phyloP scores from a whole-genome alignment of 495 filamentous ascomycete species.

The Penicillium flavigenum region DNA sequence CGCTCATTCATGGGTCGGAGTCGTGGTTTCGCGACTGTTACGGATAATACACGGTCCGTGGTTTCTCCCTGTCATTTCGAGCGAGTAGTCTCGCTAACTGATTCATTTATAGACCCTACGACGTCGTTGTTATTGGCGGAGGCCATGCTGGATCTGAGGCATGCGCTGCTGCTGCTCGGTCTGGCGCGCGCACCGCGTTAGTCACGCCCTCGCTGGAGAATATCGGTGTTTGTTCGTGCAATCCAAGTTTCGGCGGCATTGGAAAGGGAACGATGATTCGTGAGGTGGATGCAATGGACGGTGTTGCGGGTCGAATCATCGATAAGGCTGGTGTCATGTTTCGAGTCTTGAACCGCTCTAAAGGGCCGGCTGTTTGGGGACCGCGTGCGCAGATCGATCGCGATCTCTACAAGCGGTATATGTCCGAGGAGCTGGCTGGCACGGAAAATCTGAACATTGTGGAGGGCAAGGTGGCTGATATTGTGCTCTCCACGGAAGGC shows the following conservation, averaged over 20 bases:
- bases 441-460: slow-evolving; percentile 78
- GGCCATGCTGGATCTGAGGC: slow-evolving; percentile 96
- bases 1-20: slow-evolving; percentile 22
- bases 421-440: slow-evolving; percentile 78
- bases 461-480: slow-evolving; percentile 88
- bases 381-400: slow-evolving; percentile 96
- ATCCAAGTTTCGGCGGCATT: slow-evolving; percentile 95
- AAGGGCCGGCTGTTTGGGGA: slow-evolving; percentile 96
- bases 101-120: slow-evolving; percentile 60
- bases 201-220: slow-evolving; percentile 85
- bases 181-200: slow-evolving; percentile 85
- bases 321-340: slow-evolving; percentile 96
- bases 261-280: slow-evolving; percentile 98
- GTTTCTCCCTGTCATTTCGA: slow-evolving; percentile 3
- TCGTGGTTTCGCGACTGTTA: slow-evolving; percentile 50
- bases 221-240: slow-evolving; percentile 95
- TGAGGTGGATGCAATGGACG: slow-evolving; percentile 94
- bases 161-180: slow-evolving; percentile 86
- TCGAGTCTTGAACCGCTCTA: slow-evolving; percentile 78
- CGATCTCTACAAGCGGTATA: slow-evolving; percentile 82
- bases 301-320: slow-evolving; percentile 81
- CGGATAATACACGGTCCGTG: slow-evolving; percentile 43
- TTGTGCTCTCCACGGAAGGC: slow-evolving; percentile 61
- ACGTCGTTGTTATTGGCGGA: slow-evolving; percentile 94
- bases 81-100: neutral